These are phyloP conservation scores for Russula sp. DNA, from an alignment of 768 basidiomycete species.

Conservation along the genomic window DNA sequence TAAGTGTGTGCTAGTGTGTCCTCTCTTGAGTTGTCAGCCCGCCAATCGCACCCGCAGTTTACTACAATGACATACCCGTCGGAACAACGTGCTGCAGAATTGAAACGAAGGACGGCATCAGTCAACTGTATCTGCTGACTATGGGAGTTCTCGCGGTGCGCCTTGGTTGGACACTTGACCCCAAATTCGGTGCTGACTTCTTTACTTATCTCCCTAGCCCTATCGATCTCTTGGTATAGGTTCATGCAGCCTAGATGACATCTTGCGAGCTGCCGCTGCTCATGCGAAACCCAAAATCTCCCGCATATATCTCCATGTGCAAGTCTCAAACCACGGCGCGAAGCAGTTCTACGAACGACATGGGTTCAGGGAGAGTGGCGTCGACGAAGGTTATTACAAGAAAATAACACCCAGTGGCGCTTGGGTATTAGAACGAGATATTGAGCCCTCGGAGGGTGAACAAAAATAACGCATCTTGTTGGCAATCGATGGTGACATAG, in stretches of 20 bases:
- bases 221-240: conserved; percentile 78
- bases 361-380: conserved; percentile 62
- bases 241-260: conserved; percentile 58
- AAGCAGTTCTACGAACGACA: conserved; percentile 79
- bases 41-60: conserved; percentile 44
- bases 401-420: conserved; percentile 80
- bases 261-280: conserved; percentile 55
- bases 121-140: conserved; percentile 78
- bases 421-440: conserved; percentile 72
- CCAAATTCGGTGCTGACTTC: background rate
- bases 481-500: background rate
- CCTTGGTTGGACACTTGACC: conserved; percentile 12
- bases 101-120: conserved; percentile 54
- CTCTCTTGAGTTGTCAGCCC: background rate
- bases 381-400: conserved; percentile 80
- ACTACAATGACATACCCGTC: conserved; percentile 89
- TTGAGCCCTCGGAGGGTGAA: conserved; percentile 22
- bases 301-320: conserved; percentile 79
- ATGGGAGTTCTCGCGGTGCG: conserved; percentile 85
- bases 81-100: conserved; percentile 83
- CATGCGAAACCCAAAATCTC: conserved; percentile 55
- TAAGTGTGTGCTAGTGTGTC: conserved; percentile 48
- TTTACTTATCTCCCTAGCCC: conserved; percentile 42
- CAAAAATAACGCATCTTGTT: background rate
- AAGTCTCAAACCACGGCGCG: conserved; percentile 70